Base-by-base conservation (phyloP, 805 yeast genomes). In the Dipodascopsis uninucleata region DNA sequence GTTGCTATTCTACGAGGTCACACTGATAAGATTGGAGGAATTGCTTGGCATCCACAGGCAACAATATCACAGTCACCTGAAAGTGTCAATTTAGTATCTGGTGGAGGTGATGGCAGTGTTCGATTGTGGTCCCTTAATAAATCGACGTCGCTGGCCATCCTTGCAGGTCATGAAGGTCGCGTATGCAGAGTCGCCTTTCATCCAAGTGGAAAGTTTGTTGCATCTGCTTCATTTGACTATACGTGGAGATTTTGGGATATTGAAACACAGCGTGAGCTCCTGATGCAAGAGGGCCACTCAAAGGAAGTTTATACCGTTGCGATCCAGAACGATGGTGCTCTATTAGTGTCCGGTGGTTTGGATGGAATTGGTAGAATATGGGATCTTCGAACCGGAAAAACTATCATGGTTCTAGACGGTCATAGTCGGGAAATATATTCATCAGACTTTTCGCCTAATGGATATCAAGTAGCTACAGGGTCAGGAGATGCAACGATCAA, bases 171-270 rank as follows among this genome's bases (percentile, higher is more conserved):
- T 64, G 69, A 66, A 18, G 67, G 60, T 8, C 71, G 96, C 45
- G 80, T 88, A 0, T 72, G 82, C 1, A 69, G 75, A 14, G 64
- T 81, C 0, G 73, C 74, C 28, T 76, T 78, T 50, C 95, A 88
- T 62, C 95, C 95, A 1, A 55, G 67, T 3, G 79, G 79, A 1
- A 53, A 63, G 2, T 76, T 61, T 53, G 51, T 83, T 1, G 84
- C 80, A 0, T 74, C 85, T 8, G 82, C 95, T 0, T 88, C 96
- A 0, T 81, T 74, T 58, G 97, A 90, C 63, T 72, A 71, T 53
- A 85, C 96, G 0, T 90, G 96, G 96, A 75, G 86, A 49, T 61
- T 86, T 2, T 89, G 95, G 95, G 96, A 90, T 62, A 53, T 79
- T 0, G 65, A 67, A 9, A 74, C 70, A 3, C 62, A 64, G 12